Base-by-base conservation (phyloP, 768 basidiomycete species). In the Rhodocollybia butyracea region DNA sequence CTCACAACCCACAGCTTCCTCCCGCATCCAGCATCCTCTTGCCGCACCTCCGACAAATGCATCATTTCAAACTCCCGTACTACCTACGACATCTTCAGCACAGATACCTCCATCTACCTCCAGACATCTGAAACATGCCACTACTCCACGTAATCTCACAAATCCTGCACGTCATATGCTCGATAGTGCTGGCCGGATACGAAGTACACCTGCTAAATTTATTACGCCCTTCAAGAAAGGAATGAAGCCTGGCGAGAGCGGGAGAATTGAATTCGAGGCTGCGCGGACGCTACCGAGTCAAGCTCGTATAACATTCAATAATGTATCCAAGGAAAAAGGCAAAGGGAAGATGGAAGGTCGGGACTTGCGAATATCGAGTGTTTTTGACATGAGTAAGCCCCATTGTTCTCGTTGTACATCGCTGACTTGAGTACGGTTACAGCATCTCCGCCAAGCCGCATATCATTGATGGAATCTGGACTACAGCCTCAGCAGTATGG, bases 161-260 rank as follows among this genome's bases (percentile, higher is more conserved):
- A 38, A 63, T 66, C 3, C 66, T 68, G 38, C 64, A 62, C 17
- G 62, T 60, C 26, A 31, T 19, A 13, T 21, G 17, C 31, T 34
- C 56, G 57, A 41, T 60, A 45, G 32, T 31, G 13, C 61, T 6
- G 40, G 39, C n/a, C 12, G 31, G 26, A 32, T 41, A 30, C 67
- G 66, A 47, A 66, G 57, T 29, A 66, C 68, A 5, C 68, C 74
- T 31, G 68, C 73, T 10, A 73, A 73, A n/a, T 86, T 86, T 57
- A 67, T 77, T 6, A 86, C 85, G 1, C 85, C 85, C 0, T 88
- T 88, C 65, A 88, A 86, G 61, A 51, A 67, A 5, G 79, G 77
- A 26, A 72, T 79, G 71, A 71, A 70, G 58, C 78, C 79, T 43
- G 73, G 72, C 34, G 73, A 50, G 22, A 34, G 22, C 2, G 48